phyloP scores from a whole-genome alignment of 768 basidiomycete species.

The Sistotremastrum niveocremeum region DNA sequence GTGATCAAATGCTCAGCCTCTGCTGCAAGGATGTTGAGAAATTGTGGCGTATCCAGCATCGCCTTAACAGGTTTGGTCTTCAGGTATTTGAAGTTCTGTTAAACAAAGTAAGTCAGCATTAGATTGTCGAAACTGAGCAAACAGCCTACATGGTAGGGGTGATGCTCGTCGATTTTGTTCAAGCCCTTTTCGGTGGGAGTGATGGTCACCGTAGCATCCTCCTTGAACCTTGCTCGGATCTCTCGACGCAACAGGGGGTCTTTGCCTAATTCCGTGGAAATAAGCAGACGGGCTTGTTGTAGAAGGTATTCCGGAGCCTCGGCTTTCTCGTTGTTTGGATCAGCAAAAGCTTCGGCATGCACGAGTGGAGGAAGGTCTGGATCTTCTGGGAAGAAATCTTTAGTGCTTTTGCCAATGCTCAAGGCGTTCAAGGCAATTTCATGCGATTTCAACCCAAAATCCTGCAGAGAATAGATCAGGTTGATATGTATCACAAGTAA shows the following conservation, averaged over 20 bases:
- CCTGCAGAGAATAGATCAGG: conserved; percentile 28
- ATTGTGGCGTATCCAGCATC: conserved; percentile 64
- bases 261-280: conserved; percentile 83
- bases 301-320: conserved; percentile 55
- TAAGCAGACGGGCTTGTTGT: conserved; percentile 63
- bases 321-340: conserved; percentile 46
- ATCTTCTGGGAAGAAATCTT: conserved; percentile 64
- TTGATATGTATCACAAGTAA: conserved; percentile 1
- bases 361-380: conserved; percentile 65
- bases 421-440: conserved; percentile 80
- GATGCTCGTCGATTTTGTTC: conserved; percentile 59
- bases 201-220: conserved; percentile 63
- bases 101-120: neutral
- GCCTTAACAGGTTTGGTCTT: conserved; percentile 57
- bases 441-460: conserved; percentile 71
- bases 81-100: conserved; percentile 91
- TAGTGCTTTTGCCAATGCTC: conserved; percentile 24
- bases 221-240: conserved; percentile 62
- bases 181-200: conserved; percentile 80
- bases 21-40: conserved; percentile 81
- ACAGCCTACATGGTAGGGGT: conserved; percentile 52
- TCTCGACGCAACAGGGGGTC: conserved; percentile 78
- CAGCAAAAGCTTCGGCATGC: conserved; percentile 78
- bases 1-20: conserved; percentile 82
- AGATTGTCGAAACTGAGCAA: neutral